phyloP scores from a whole-genome alignment of 176 grass and related monocot species.

The Canna indica region DNA sequence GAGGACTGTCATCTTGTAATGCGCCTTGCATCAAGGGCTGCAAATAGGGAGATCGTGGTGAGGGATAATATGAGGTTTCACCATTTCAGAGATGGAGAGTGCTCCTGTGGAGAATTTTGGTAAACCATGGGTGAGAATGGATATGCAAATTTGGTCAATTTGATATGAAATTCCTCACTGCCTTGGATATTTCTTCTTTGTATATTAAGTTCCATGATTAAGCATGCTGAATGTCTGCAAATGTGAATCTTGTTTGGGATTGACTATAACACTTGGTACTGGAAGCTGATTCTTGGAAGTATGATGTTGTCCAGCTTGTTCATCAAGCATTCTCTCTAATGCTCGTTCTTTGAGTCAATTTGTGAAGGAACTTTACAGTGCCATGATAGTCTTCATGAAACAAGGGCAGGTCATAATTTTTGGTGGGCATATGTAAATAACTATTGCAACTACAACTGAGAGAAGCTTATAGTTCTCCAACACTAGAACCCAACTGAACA shows the following conservation, averaged over 20 bases:
- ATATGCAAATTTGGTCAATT: neutral
- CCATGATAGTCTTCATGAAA: neutral
- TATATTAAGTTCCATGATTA: too few relatives aligned
- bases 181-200: too few relatives aligned
- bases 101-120: constrained; percentile 64
- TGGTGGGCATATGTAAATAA: neutral
- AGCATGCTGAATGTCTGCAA: too few relatives aligned
- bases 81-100: constrained; percentile 53
- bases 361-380: neutral
- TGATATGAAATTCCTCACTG: too few relatives aligned
- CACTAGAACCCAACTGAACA: neutral
- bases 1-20: constrained; percentile 65
- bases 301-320: neutral
- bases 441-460: neutral
- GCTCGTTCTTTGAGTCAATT: neutral
- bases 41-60: constrained; percentile 35
- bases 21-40: constrained; percentile 37
- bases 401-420: neutral
- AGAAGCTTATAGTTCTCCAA: neutral
- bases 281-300: too few relatives aligned
- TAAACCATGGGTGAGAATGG: constrained; percentile 21
- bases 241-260: too few relatives aligned
- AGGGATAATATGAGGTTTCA: constrained; percentile 70
- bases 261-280: too few relatives aligned
- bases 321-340: neutral